Evolutionary conservation across 768 basidiomycete genomes (phyloP), one percentile per base, ranked within the genome.

Genomic region (Boletus rubroflammeus): DNA sequence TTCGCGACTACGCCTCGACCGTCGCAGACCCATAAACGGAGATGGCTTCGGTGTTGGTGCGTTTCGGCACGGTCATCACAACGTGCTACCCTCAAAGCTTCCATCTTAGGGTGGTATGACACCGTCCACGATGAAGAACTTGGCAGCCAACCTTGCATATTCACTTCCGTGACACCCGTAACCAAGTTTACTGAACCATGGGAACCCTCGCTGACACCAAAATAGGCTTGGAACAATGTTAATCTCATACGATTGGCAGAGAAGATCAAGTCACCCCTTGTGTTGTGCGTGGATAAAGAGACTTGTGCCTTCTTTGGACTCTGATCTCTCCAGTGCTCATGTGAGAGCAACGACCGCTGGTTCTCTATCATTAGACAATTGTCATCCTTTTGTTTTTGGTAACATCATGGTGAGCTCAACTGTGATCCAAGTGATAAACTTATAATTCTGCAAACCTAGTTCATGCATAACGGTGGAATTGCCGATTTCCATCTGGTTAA

Each of bases 381-480:
- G 93, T 62, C 96, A 98, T 72, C 97, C 97, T 6, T 99, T 96
- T 73, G 83, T 84, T 38, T 86, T 91, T 64, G 91, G 89, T 10
- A 93, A 89, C 66, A 75, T 99, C 45, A 97, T 98, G 92, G 94
- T 93, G 72, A 59, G 56, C 21, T 45, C 26, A 11, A 28, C 26
- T 23, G 26, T 50, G 21, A 38, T 36, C 28, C 36, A 25, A 25
- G 8, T 10, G 26, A 35, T 5, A 10, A 15, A 39, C 31, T 44
- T 46, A 52, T 6, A 10, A 11, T 31, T 43, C 19, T 19, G 21
- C 44, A 35, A 44, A 44, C 21, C 5, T 59, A 95, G 93, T 98
- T 90, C 73, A 98, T 98, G 94, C 94, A 95, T 70, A 98, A 97
- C 60, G 96, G 96, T 50, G 85, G 84, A n/a, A 90, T 99, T 51